These are phyloP conservation scores for Blastomyces parvus DNA, from an alignment of 2,329 filamentous ascomycete genomes.

Conservation along the genomic window DNA sequence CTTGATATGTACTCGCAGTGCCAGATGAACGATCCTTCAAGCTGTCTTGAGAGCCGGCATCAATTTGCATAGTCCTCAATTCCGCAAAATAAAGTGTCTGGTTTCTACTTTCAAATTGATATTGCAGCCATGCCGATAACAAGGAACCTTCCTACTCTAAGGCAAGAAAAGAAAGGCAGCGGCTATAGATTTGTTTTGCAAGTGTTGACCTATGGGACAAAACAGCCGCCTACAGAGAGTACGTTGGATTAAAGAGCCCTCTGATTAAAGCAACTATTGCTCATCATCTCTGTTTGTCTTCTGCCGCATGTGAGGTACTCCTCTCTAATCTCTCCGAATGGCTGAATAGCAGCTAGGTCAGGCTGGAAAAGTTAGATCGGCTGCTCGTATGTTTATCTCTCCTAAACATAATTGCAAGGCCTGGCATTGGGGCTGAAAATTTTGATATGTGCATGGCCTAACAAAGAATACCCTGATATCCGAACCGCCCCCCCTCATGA, in stretches of 20 bases:
- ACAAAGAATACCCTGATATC: constrained; percentile 21
- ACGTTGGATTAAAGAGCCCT: not conserved
- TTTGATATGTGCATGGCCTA: constrained; percentile 23
- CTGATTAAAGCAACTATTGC: constrained; percentile 1
- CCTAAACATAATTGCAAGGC: constrained; percentile 20
- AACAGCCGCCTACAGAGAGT: not conserved
- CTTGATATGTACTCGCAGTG: too few relatives aligned
- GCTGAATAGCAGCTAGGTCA: constrained; percentile 17
- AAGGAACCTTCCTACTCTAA: constrained; percentile 9
- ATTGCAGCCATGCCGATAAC: constrained; percentile 9
- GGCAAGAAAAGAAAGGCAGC: constrained; percentile 10
- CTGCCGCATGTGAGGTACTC: constrained; percentile 12
- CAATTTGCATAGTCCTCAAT: too few relatives aligned
- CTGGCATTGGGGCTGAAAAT: constrained; percentile 23
- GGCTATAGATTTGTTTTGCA: constrained; percentile 10
- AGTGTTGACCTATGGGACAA: constrained; percentile 11
- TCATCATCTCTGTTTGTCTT: constrained; percentile 5
- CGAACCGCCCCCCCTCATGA: constrained; percentile 21
- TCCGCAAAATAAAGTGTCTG: too few relatives aligned
- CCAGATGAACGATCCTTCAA: too few relatives aligned
- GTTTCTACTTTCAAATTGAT: not conserved
- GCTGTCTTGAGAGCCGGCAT: too few relatives aligned
- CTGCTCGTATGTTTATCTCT: constrained; percentile 20
- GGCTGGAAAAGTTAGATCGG: not conserved
- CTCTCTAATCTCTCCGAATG: constrained; percentile 17